Percentiles rank a stretch among this genome's conserved stretches.
These are phyloP conservation scores for Boletellus deceptivus DNA, from an alignment of 1,284 basidiomycete genomes.

Conservation along the genomic window DNA sequence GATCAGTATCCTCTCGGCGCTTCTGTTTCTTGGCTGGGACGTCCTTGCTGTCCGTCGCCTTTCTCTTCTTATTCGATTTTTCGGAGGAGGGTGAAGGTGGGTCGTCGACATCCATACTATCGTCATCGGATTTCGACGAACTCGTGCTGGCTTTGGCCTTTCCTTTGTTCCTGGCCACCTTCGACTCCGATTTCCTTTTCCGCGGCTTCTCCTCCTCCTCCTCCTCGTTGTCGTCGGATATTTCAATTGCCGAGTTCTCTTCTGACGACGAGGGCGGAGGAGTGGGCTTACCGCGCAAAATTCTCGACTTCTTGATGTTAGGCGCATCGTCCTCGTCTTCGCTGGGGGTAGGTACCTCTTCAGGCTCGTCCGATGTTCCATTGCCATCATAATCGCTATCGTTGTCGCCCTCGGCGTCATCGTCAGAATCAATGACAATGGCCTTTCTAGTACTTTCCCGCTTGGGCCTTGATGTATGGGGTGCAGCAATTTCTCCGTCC, in stretches of 20 bases:
- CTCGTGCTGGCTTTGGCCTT: conserved; percentile 28
- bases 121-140: conserved; percentile 29
- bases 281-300: conserved; percentile 24
- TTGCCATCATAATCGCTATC: conserved; percentile 26
- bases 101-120: conserved; percentile 60
- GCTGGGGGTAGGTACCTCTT: conserved; percentile 12
- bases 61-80: conserved; percentile 50
- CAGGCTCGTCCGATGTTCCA: conserved; percentile 10
- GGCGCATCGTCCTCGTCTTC: conserved; percentile 28
- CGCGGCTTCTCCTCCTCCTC: conserved; percentile 31
- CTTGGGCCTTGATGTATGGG: conserved; percentile 32
- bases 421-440: conserved; percentile 47
- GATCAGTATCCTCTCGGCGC: conserved; percentile 65
- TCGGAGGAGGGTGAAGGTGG: conserved; percentile 34
- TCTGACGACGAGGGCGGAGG: conserved; percentile 32
- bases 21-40: conserved; percentile 62
- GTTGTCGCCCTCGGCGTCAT: conserved; percentile 25
- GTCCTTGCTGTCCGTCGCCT: conserved; percentile 43
- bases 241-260: conserved; percentile 18
- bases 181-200: conserved; percentile 30
- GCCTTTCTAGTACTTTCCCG: conserved; percentile 39
- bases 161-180: conserved; percentile 26
- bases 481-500: conserved; percentile 35
- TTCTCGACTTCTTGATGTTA: conserved; percentile 20
- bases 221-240: conserved; percentile 37